A percentile compares a stretch with the other conserved stretches of the same genome.
Evolutionary conservation across 352 stramenopile species (phyloP).

Genomic region (Phytophthora macrochlamydospora): DNA sequence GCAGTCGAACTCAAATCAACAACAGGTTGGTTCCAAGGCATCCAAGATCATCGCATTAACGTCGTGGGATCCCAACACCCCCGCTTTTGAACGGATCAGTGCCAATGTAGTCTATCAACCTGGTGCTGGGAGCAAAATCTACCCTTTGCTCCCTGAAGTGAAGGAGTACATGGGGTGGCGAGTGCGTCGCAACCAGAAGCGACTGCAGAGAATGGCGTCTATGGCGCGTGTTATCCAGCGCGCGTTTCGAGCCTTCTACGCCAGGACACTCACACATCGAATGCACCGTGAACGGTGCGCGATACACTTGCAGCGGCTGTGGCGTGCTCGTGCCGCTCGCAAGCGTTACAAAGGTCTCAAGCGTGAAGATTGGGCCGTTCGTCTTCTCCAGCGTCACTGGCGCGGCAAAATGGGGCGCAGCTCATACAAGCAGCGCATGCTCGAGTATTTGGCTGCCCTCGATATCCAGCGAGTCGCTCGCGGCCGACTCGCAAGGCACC

Average conservation of each 20-base stretch:
- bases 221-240: constrained; percentile 90
- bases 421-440: constrained; percentile 77
- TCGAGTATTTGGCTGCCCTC: constrained; percentile 76
- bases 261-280: constrained; percentile 78
- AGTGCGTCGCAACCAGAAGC: constrained; percentile 93
- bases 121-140: constrained; percentile 86
- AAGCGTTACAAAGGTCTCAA: constrained; percentile 80
- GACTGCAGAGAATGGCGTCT: constrained; percentile 84
- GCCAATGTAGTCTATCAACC: constrained; percentile 86
- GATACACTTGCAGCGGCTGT: constrained; percentile 88
- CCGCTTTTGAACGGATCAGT: constrained; percentile 89
- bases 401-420: constrained; percentile 88
- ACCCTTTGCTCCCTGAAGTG: constrained; percentile 86
- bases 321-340: constrained; percentile 82
- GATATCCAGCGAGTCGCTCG: constrained; percentile 90
- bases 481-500: constrained; percentile 68
- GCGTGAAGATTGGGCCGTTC: constrained; percentile 89
- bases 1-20: constrained; percentile 17
- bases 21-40: constrained; percentile 12
- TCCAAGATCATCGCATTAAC: constrained; percentile 45
- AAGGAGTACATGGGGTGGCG: constrained; percentile 97
- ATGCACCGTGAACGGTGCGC: constrained; percentile 81
- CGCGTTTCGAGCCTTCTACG: constrained; percentile 90
- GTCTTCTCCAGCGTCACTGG: constrained; percentile 92
- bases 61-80: constrained; percentile 73